Evolutionary conservation across 345 rosid species (phyloP), one percentile per base, ranked within the genome.

Genomic region (Gossypium australe): DNA sequence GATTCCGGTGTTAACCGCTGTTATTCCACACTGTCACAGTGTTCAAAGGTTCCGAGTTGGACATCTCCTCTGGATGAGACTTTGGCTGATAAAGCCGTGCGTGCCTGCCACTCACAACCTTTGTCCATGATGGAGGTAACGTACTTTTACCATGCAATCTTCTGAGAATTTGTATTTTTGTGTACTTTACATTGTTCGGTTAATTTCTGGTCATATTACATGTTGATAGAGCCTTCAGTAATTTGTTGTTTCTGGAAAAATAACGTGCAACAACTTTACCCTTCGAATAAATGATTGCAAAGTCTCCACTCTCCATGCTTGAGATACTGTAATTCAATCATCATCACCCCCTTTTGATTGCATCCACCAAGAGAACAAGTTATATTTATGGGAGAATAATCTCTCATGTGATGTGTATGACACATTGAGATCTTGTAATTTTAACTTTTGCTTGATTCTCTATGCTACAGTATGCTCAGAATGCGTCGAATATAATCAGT

Each of bases 31-130:
- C 84, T 96, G 62, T 95, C 98, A 9, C 96, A 90, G 38, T 82
- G 71, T 70, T 84, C 96, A 24, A 79, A 85, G 76, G 86, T 88
- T 77, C 77, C 84, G 9, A 75, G 75, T 47, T 85, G 82, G 77
- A 58, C 81, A 70, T 86, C 85, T 78, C 89, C 93, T 75, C 85
- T 81, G 12, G 87, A 72, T 63, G 94, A 89, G 62, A 80, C 89
- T 78, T 80, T 80, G 74, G 87, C 73, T 52, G 58, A 53, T n/a
- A 89, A 87, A 83, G 84, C 90, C 44, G 85, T 86, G 55, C 88
- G 89, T 4, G 89, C 93, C 48, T 90, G 92, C 78, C 98, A 91
- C 77, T 93, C 99, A 48, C 97, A 93, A 80, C 96, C 92, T 12
- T 70, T 84, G 78, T 93, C 92, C 78, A 86, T 83, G 89, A 78